Conservation (phyloP, 78 protist species). For the Diacronema lutheri region DNA sequence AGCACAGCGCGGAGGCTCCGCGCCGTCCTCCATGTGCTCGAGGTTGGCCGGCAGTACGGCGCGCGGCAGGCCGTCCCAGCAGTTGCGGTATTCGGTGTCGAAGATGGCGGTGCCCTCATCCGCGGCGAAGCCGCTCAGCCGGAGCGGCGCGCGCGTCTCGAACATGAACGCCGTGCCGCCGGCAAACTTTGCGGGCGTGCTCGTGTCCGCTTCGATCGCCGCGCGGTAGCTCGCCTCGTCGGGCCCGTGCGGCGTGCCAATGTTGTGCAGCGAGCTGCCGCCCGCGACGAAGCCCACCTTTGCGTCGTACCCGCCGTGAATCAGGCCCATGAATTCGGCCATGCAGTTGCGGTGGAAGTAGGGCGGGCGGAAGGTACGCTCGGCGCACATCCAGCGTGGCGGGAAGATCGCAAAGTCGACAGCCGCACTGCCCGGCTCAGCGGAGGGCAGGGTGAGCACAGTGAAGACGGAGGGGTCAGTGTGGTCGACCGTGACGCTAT, state of each 20-base stretch:
- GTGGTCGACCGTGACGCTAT: conserved; percentile 87
- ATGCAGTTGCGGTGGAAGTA: conserved; percentile 89
- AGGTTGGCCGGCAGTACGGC: too few relatives aligned
- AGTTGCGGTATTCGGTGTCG: too few relatives aligned
- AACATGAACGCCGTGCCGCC: conserved; percentile 81
- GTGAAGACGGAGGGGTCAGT: conserved; percentile 94
- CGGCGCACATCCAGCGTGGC: conserved; percentile 86
- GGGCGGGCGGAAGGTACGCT: conserved; percentile 90
- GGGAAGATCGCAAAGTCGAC: conserved; percentile 93
- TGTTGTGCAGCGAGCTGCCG: conserved; percentile 70
- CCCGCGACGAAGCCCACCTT: conserved; percentile 76
- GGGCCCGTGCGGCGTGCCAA: conserved; percentile 94
- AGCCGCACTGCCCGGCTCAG: conserved; percentile 86
- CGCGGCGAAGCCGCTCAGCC: conserved; percentile 51
- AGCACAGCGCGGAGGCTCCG: too few relatives aligned
- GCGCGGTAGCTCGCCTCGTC: conserved; percentile 63
- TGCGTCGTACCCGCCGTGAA: conserved; percentile 90
- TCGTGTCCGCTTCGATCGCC: conserved; percentile 49
- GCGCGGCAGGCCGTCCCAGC: too few relatives aligned
- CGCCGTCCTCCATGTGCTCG: too few relatives aligned
- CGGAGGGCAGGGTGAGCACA: conserved; percentile 83
- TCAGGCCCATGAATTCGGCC: conserved; percentile 94
- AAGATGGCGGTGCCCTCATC: too few relatives aligned
- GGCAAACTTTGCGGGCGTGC: conserved; percentile 44
- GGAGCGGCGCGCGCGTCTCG: conserved; percentile 61